Base-by-base conservation (phyloP, 805 yeast genomes). In the Blastobotrys chiropterorum region DNA sequence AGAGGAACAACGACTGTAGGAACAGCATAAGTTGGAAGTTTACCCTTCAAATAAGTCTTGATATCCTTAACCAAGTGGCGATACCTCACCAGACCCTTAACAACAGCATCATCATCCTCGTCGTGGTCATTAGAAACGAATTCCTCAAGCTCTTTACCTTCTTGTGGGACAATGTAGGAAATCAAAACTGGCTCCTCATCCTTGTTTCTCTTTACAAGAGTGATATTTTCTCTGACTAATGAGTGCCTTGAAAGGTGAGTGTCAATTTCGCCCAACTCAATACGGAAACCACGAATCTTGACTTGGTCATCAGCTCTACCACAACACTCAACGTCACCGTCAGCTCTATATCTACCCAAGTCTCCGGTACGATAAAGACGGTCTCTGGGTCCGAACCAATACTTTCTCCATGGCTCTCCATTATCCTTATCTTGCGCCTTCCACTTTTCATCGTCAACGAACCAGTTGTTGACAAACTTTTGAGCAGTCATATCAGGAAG, bases 251-350 rank as follows among this genome's bases (percentile, higher is more conserved):
- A 90, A 56, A 94, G 80, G 66, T 94, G 96, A 14, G 99, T 94
- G 68, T 94, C 98, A 65, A 94, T 95, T 71, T 94, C 99, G 54
- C 99, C 99, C 51, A 94, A 76, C 72, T 94, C 99, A 57, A 94
- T 95, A 72, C 99, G 82, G 81, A 94, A 95, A 1, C 99, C 99
- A 73, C 99, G 83, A 59, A 94, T 94, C 70, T 94, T 94, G 55
- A 94, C 97, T 70, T 94, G 99, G 67, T 92, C 98, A 72, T 94
- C 99, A 22, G 99, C 99, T 68, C 99, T 82, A 54, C 99, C 99
- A 67, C 95, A 86, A 69, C 97, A 92, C 74, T 94, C 99, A 61
- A 94, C 90, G 72, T 94, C 88, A 52, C 99, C 99, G 65, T 90
- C 97, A 4, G 98, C 97, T 53, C 90, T 73, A 67, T 95, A 94